Evolutionary conservation across 257 asterid genomes (phyloP), one percentile per base, ranked within the genome.

Genomic region (Verbascum thapsus): DNA sequence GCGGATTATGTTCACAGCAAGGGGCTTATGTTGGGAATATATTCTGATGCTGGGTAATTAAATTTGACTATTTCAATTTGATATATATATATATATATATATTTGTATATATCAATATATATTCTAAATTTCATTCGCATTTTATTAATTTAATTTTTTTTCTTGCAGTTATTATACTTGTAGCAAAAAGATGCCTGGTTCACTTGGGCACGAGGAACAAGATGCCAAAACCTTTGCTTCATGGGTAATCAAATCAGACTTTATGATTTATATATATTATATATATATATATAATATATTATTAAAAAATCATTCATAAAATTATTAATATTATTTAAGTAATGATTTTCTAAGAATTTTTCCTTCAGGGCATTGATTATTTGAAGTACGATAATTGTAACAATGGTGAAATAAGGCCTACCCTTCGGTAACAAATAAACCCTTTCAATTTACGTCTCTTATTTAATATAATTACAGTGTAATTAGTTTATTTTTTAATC

Each of bases 21-120:
- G 81, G 96, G 97, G 18, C 98, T 92, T 53, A 88, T 80, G 85
- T 65, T 88, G 49, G 98, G 97, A 69, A 88, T 92, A 58, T 92
- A 92, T 82, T 81, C 96, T 0, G 96, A 89, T 73, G 96, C 98
- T 30, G 98, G 98, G 96, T 91, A 84, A 54, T 35, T 56, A 23
- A 26, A 3, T 53, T 10, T 10, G 19, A 22, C 32, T 17, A 18
- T 38, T 8, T 12, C 10, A 18, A 54, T 58, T 19, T 32, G 66
- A 17, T 2, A 26, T 7, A 39, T 52, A 2, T 19, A 4, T 57
- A 23, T 39, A 22, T 26, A 26, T 26, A 26, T 5, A 26, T 26
- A 26, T 26, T 1, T 26, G 5, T 26, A 26, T 26, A 26, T 26
- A 26, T 26, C n/a, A n/a, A n/a, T 26, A 26, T 26, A 26, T 26